Percentiles rank a stretch among this genome's conserved stretches.
phyloP scores from a whole-genome alignment of 169 alveolate genomes.

The Cryptosporidium canis region DNA sequence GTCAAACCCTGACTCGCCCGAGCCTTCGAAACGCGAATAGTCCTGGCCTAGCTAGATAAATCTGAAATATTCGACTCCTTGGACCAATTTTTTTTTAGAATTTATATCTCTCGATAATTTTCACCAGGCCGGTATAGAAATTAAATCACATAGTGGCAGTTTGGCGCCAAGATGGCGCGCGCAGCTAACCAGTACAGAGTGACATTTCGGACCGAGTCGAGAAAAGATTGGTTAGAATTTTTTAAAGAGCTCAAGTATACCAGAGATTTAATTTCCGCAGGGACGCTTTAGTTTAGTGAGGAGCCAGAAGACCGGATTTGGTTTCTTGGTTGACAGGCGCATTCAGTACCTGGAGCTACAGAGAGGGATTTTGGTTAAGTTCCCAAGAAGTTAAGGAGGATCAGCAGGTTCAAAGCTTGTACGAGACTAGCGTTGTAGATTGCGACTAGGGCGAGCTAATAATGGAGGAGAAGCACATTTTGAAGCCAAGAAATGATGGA shows the following conservation, averaged over 20 bases:
- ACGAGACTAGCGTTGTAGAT: background rate
- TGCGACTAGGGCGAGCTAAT: background rate
- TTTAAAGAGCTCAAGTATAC: too few species aligned
- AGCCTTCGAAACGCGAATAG: too few species aligned
- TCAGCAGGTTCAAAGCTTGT: background rate
- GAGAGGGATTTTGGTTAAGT: too few species aligned
- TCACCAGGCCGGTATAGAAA: background rate
- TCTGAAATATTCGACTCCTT: background rate
- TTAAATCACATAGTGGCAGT: background rate
- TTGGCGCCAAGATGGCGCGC: background rate
- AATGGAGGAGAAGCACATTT: conserved; percentile 16
- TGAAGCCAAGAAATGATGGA: conserved; percentile 63
- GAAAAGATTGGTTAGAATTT: background rate
- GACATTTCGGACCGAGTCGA: background rate
- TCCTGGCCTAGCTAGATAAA: background rate
- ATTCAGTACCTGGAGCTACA: too few species aligned
- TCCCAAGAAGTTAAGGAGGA: too few species aligned
- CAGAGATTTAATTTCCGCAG: too few species aligned
- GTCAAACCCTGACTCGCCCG: background rate
- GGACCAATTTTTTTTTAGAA: background rate
- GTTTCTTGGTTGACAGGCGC: too few species aligned
- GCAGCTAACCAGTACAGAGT: background rate
- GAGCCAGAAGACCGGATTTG: too few species aligned
- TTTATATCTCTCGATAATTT: background rate
- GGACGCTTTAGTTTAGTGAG: too few species aligned